These are phyloP conservation scores for Kazachstania sp. DNA, from an alignment of 1,139 yeast genomes.

Conservation along the genomic window DNA sequence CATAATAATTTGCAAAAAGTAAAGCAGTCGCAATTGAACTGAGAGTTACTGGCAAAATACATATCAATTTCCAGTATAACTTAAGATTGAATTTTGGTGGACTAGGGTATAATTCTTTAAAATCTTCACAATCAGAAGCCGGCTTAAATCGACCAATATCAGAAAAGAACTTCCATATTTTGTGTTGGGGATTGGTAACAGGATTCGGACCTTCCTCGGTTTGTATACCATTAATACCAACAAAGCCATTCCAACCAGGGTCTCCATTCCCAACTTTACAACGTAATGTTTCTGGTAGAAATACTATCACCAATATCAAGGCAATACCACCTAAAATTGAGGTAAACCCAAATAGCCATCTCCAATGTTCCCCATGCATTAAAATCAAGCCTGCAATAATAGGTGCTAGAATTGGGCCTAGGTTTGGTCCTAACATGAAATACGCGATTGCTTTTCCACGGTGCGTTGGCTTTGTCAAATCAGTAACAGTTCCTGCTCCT, in stretches of 20 bases:
- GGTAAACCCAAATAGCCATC: slow-evolving; percentile 51
- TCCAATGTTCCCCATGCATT: slow-evolving; percentile 39
- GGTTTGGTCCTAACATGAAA: slow-evolving; percentile 53
- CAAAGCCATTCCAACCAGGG: slow-evolving; percentile 19
- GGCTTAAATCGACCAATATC: slow-evolving; percentile 27
- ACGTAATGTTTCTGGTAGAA: slow-evolving; percentile 49
- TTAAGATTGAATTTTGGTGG: slow-evolving; percentile 44
- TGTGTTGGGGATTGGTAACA: background rate
- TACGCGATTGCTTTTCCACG: slow-evolving; percentile 46
- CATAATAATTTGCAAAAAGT: slow-evolving; percentile 49
- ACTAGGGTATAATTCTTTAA: slow-evolving; percentile 32
- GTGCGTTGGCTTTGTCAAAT: slow-evolving; percentile 39
- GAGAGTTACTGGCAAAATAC: slow-evolving; percentile 39
- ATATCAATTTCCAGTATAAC: slow-evolving; percentile 34
- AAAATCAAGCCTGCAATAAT: slow-evolving; percentile 37
- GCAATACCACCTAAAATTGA: slow-evolving; percentile 39
- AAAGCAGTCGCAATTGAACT: slow-evolving; percentile 45
- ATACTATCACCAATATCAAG: slow-evolving; percentile 35
- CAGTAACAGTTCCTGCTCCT: slow-evolving; percentile 52
- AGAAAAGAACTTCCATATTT: slow-evolving; percentile 13
- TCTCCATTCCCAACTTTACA: slow-evolving; percentile 49
- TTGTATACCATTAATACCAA: slow-evolving; percentile 7
- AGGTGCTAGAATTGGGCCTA: slow-evolving; percentile 53
- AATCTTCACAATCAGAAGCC: slow-evolving; percentile 16
- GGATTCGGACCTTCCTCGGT: background rate